phyloP scores from a whole-genome alignment of 2,329 filamentous ascomycete species.

The Penicillium sp. region DNA sequence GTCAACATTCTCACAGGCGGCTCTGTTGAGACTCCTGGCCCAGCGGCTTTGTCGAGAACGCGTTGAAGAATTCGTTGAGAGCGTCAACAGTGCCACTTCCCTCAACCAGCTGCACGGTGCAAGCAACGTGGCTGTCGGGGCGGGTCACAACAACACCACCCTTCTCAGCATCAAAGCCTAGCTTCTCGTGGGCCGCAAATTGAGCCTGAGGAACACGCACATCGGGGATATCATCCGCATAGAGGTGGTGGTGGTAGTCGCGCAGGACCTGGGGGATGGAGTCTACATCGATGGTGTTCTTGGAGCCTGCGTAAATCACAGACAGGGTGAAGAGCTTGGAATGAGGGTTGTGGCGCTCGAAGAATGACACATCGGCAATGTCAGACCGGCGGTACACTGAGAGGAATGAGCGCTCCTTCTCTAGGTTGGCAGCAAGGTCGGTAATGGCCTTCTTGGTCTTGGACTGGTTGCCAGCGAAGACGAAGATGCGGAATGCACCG shows the following conservation, averaged over 20 bases:
- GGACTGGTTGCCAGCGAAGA: conserved; percentile 72
- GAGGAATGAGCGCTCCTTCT: conserved; percentile 70
- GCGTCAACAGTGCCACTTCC: conserved; percentile 77
- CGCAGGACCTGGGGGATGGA: conserved; percentile 69
- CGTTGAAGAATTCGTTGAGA: conserved; percentile 76
- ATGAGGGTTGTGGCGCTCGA: conserved; percentile 83
- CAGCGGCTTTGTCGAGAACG: conserved; percentile 63
- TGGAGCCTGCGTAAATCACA: conserved; percentile 67
- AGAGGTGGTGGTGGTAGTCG: conserved; percentile 77
- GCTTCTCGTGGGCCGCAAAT: conserved; percentile 79
- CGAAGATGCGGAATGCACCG: conserved; percentile 79
- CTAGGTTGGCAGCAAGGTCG: conserved; percentile 67
- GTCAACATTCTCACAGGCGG: conserved; percentile 28
- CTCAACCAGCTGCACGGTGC: conserved; percentile 70
- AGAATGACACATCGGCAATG: conserved; percentile 63
- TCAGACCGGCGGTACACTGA: conserved; percentile 63
- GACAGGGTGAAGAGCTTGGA: conserved; percentile 77
- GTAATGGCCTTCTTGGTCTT: conserved; percentile 61
- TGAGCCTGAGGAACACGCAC: conserved; percentile 64
- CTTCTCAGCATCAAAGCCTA: conserved; percentile 70
- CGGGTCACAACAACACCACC: conserved; percentile 81
- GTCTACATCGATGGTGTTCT: conserved; percentile 69
- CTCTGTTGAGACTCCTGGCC: conserved; percentile 36
- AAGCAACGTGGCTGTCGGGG: conserved; percentile 82
- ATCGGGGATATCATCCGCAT: conserved; percentile 80